Evolutionary conservation across 208 protist genomes (phyloP), one percentile per base, ranked within the genome.

Genomic region (Leishmania aethiopica): DNA sequence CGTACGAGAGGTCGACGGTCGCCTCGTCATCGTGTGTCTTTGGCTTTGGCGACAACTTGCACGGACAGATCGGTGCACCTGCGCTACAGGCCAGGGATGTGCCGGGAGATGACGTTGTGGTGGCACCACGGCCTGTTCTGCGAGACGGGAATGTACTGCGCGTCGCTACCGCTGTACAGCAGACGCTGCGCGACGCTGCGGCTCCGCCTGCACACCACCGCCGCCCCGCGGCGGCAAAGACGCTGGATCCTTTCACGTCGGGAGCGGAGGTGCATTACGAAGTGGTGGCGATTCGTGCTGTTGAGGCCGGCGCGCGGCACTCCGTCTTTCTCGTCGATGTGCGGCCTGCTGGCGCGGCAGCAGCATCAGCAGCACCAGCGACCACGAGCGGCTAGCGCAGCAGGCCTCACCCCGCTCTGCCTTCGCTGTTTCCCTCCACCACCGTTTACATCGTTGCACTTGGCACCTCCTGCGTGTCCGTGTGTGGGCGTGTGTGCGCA

Each of bases 41-140:
- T 13, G 94, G 94, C 55, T 97, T 97, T 79, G 94, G 94, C 40
- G 90, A 93, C 69, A 96, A 97, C 80, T 84, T 96, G 66, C 87
- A 96, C 79, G 93, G 93, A 42, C 92, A 97, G 74, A 75, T 97
- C 22, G 91, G 88, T 15, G 17, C 22, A n/a, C 77, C 82, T 32
- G 71, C 64, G 78, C 53, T 42, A 42, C 40, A 19, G 55, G 40
- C 51, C 19, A 42, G 4, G 6, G 25, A 35, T 71, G 49, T 8
- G 17, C 22, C 19, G 11, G 76, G 72, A 13, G 80, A 72, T 19
- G 79, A 81, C 17, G 64, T 47, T 2, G 80, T 91, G 42, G 2
- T 82, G 32, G 57, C 42, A 8, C 83, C 86, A 37, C 81, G 81
- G 3, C 22, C 25, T 64, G 51, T 94, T 45, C 69, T 95, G 79